Conservation (phyloP, 768 basidiomycete species). For the Mycena alexandri region DNA sequence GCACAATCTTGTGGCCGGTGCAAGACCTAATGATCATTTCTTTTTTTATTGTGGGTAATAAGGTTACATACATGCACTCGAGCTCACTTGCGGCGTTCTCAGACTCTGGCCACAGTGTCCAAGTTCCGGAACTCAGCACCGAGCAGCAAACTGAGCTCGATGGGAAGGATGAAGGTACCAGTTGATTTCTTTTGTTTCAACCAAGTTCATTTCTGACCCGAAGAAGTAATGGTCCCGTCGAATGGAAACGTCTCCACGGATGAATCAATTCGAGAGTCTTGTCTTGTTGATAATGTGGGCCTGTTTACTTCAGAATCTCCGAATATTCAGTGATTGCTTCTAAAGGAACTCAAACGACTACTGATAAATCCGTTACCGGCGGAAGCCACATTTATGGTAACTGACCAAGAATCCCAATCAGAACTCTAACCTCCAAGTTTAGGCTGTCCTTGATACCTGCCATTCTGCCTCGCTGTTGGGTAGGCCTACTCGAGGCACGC, state of each 20-base stretch:
- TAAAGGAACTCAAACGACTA: slow-evolving; percentile 26
- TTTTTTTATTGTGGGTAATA: slow-evolving; percentile 25
- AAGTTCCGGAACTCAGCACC: slow-evolving; percentile 12
- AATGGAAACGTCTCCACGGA: slow-evolving; percentile 13
- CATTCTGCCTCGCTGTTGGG: slow-evolving; percentile 25
- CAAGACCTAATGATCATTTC: slow-evolving; percentile 23
- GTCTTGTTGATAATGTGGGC: slow-evolving; percentile 26
- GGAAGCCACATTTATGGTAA: slow-evolving; percentile 19
- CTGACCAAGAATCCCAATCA: neutral
- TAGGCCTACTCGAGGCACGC: neutral
- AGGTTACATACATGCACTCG: no score
- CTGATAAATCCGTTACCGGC: slow-evolving; percentile 18
- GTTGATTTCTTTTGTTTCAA: neutral
- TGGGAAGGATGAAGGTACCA: slow-evolving; percentile 22
- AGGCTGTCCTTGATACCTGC: slow-evolving; percentile 25
- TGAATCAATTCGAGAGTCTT: slow-evolving; percentile 12
- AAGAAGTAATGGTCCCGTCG: slow-evolving; percentile 21
- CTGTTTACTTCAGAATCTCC: neutral
- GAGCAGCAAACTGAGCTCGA: slow-evolving; percentile 23
- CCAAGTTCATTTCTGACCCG: neutral
- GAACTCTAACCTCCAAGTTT: neutral
- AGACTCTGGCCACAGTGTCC: slow-evolving; percentile 27
- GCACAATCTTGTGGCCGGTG: slow-evolving; percentile 9
- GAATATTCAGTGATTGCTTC: neutral
- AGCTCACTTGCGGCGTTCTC: neutral